Base-by-base conservation (phyloP, 179 eudicot genomes). In the Monotropa hypopitys region DNA sequence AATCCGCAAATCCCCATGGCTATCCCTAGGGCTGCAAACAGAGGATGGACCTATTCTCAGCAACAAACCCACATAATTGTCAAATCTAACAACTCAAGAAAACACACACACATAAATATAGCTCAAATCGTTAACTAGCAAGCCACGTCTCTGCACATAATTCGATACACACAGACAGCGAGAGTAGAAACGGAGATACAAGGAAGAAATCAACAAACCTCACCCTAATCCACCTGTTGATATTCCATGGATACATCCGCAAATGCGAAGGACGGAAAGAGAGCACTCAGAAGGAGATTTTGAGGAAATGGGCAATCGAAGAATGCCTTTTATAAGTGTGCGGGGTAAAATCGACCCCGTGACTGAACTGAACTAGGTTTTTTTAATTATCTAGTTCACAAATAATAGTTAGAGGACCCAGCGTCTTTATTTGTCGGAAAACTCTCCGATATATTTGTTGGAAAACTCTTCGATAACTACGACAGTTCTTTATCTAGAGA, bases 1-100 rank as follows among this genome's bases (percentile, higher is more conserved):
- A 92, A 74, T 2, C 91, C 97, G 62, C 98, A 94, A 61, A 94
- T 90, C 54, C 97, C 98, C 4, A 94, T 91, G 73, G 98, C 98
- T 4, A 88, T 84, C 0, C 97, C 95, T 20, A 91, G 85, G 21
- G 97, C 86, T 13, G 87, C 94, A 84, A 94, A 90, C 61, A 94
- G 81, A 50, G 98, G 97, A 76, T 86, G 91, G 26, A 91, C 97
- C 98, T 94, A 73, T 82, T 73, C 73, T 63, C 38, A 30, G 40
- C 42, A 9, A 65, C 70, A 76, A 26, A 0, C n/a, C 6, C 33
- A 79, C 21, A 33, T 43, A 74, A 42, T 77, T 23, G 50, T 72
- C 73, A 66, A 56, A 83, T 70, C 81, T 68, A 66, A 59, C 10
- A 61, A 30, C 13, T 28, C 30, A 18, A 59, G 35, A 59, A 59